These are phyloP conservation scores for Pyrus hybrid DNA, from an alignment of 331 rosid genomes.

Conservation along the genomic window DNA sequence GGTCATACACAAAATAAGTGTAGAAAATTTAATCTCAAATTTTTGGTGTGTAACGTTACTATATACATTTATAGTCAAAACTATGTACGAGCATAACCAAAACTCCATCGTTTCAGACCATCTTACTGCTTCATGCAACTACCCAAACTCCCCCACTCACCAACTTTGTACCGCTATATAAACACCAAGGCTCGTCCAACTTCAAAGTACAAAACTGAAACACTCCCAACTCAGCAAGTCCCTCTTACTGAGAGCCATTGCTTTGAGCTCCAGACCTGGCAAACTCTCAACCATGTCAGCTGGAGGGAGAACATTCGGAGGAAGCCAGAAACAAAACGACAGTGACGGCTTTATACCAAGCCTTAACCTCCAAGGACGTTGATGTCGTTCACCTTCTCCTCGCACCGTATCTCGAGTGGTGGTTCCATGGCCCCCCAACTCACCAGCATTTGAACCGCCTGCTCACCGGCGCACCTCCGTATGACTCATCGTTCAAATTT, in stretches of 20 bases:
- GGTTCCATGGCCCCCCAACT: conserved; percentile 78
- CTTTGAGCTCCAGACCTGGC: conserved; percentile 12
- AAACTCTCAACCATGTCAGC: conserved; percentile 17
- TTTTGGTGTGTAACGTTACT: no score
- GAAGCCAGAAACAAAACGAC: conserved; percentile 29
- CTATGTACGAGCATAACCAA: no score
- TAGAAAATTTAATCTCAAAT: no score
- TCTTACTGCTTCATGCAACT: neutral
- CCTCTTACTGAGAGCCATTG: neutral
- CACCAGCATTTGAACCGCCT: conserved; percentile 56
- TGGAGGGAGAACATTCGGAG: neutral
- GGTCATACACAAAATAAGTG: no score
- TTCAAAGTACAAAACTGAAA: neutral
- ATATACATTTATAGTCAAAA: no score
- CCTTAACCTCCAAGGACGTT: conserved; percentile 32
- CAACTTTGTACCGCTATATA: neutral
- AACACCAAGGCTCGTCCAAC: neutral
- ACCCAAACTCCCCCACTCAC: neutral
- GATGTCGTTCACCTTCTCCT: conserved; percentile 27
- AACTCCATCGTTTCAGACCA: neutral
- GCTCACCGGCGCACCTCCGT: conserved; percentile 36
- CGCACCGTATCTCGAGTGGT: conserved; percentile 65
- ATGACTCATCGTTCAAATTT: conserved; percentile 21
- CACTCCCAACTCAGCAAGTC: neutral
- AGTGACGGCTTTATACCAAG: conserved; percentile 43